Evolutionary conservation across 1,139 yeast genomes (phyloP).

Genomic region (Hansenula lynferdii): DNA sequence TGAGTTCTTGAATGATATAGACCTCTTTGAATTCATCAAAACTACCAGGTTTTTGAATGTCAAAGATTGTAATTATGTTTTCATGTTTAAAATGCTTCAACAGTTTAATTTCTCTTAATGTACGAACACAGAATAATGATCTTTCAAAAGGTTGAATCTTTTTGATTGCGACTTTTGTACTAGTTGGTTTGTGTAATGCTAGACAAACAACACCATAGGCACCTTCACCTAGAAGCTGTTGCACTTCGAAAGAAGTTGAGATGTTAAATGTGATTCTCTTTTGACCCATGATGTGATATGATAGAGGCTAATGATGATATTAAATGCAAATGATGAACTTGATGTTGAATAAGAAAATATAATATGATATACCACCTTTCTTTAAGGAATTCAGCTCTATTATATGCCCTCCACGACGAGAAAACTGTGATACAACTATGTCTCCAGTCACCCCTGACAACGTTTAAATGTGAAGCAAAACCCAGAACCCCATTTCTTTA

Average conservation of each 20-base stretch:
- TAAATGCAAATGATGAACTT: no score
- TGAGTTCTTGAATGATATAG: constrained; percentile 63
- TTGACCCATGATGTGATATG: constrained; percentile 23
- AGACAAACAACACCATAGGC: constrained; percentile 97
- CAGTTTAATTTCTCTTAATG: constrained; percentile 82
- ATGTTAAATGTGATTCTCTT: constrained; percentile 77
- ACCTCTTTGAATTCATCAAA: constrained; percentile 67
- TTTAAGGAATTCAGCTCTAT: neutral
- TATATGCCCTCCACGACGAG: neutral
- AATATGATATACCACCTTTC: no score
- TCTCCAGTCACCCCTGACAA: neutral
- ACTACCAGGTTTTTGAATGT: constrained; percentile 71
- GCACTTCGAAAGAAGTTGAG: constrained; percentile 78
- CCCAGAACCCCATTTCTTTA: neutral
- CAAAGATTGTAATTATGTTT: constrained; percentile 90
- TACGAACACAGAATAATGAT: constrained; percentile 81
- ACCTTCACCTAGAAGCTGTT: constrained; percentile 90
- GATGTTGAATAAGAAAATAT: no score
- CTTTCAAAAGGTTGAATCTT: constrained; percentile 89
- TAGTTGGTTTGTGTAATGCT: constrained; percentile 74
- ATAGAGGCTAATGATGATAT: constrained; percentile 8
- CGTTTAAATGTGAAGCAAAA: neutral
- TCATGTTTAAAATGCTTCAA: constrained; percentile 88
- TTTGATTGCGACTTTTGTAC: constrained; percentile 83
- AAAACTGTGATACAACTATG: neutral